Conservation (phyloP, 805 yeast species). For the Peterozyma xylosa region DNA sequence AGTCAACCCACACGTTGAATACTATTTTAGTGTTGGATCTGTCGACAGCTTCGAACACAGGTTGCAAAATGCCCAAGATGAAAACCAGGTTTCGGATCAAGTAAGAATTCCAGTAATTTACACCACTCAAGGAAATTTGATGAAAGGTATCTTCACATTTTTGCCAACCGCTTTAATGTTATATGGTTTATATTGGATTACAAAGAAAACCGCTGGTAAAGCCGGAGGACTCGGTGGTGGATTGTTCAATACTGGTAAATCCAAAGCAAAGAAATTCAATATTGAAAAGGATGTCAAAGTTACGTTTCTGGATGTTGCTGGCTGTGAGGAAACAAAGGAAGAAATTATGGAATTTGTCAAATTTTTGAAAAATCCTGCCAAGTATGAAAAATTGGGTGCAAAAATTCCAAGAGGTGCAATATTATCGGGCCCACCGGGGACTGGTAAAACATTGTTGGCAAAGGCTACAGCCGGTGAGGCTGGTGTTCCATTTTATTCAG, state of each 20-base stretch:
- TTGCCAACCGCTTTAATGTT: constrained; percentile 75
- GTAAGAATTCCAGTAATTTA: constrained; percentile 76
- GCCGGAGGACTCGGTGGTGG: constrained; percentile 43
- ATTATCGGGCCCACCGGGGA: constrained; percentile 93
- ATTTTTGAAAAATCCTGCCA: constrained; percentile 76
- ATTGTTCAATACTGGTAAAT: constrained; percentile 69
- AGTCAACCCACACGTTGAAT: constrained; percentile 20
- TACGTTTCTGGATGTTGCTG: constrained; percentile 86
- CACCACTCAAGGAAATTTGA: constrained; percentile 57
- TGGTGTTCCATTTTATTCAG: constrained; percentile 86
- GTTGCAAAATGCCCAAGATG: constrained; percentile 65
- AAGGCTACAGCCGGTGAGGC: constrained; percentile 98
- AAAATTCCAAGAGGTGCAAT: constrained; percentile 95
- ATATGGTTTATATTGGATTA: constrained; percentile 70
- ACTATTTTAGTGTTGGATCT: constrained; percentile 78
- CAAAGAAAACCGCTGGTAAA: constrained; percentile 34
- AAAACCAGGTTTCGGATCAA: constrained; percentile 54
- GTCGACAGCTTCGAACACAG: constrained; percentile 81
- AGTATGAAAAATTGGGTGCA: constrained; percentile 85
- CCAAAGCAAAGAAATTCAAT: constrained; percentile 74
- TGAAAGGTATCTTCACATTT: constrained; percentile 60
- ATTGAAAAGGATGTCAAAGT: constrained; percentile 78
- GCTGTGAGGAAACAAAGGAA: constrained; percentile 89
- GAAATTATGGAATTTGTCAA: constrained; percentile 94
- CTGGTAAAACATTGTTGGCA: constrained; percentile 89